Conservation (phyloP, 176 grass and related monocot species). For the Cocos nucifera region DNA sequence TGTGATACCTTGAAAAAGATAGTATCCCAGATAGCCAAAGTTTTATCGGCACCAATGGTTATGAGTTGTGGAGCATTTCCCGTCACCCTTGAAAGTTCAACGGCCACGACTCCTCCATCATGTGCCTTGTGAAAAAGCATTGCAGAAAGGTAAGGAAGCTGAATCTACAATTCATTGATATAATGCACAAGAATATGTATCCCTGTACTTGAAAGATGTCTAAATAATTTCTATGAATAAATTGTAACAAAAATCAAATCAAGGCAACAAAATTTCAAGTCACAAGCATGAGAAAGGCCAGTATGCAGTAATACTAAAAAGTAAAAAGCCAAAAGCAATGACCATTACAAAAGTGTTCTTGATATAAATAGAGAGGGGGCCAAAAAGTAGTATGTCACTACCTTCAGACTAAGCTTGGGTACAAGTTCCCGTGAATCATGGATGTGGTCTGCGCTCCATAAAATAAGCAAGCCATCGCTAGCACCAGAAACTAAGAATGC, state of each 20-base stretch:
- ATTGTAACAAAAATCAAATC: too few species aligned
- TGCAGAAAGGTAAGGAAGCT: too few species aligned
- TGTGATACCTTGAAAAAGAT: constrained; percentile 81
- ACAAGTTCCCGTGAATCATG: constrained; percentile 91
- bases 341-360: too few species aligned
- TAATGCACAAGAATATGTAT: too few species aligned
- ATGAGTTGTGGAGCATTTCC: constrained; percentile 95
- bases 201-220: too few species aligned
- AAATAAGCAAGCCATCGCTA: constrained; percentile 83
- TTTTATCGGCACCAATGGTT: constrained; percentile 96
- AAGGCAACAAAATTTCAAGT: too few species aligned
- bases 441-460: constrained; percentile 95
- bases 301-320: too few species aligned
- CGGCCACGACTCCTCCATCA: constrained; percentile 89
- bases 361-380: constrained; percentile 4
- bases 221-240: too few species aligned
- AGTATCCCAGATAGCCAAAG: constrained; percentile 96
- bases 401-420: constrained; percentile 95
- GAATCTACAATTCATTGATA: too few species aligned
- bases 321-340: too few species aligned
- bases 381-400: constrained; percentile 10
- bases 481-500: constrained; percentile 93
- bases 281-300: too few species aligned
- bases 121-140: constrained; percentile 45
- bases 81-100: constrained; percentile 96